Base-by-base conservation (phyloP, 2,329 filamentous ascomycete genomes). In the Coniochaeta pulveracea region DNA sequence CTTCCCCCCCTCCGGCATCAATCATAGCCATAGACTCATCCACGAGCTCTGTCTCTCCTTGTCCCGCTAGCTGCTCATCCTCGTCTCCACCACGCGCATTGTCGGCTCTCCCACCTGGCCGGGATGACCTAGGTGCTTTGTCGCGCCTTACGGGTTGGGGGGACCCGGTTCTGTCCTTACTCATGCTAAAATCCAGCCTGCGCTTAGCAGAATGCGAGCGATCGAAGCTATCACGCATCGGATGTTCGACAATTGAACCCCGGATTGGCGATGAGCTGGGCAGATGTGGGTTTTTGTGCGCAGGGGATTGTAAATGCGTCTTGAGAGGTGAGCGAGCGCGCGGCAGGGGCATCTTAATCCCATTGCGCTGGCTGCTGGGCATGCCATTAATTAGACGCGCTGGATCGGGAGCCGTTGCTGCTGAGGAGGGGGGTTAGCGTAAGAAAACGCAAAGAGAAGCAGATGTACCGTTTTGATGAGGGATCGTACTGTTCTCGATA, bases 261-360 rank as follows among this genome's bases (percentile, higher is more conserved):
- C 60, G 59, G 8, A 53, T 48, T 0, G 69, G 64, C 11, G 66
- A 72, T 10, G 69, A 69, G 12, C 60, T 58, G 27, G 64, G 69
- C 34, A 78, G 53, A 30, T 68, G 67, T 4, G 70, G 73, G 43
- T 74, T 75, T 36, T 69, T 66, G 40, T 73, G 66, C 17, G 79
- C 75, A 1, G 79, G 79, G 3, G 69, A 73, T 10, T 63, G 58
- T 17, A 75, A 61, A 21, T 66, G 58, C 4, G 77, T 78, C 53
- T 80, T 82, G 35, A 70, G 63, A 1, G 80, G 80, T 3, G 78
- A 82, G 37, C 61, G 55, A 28, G 59, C 59, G 33, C 60, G 62
- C 25, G 66, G 63, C 8, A 46, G 28, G 10, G 41, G 39, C 28
- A 66, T 42, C 44, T 71, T 57, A 12, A 58, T 53, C 29, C 63